Conservation (phyloP, 164 flowering plant genomes). For the Sextonia rubra region DNA sequence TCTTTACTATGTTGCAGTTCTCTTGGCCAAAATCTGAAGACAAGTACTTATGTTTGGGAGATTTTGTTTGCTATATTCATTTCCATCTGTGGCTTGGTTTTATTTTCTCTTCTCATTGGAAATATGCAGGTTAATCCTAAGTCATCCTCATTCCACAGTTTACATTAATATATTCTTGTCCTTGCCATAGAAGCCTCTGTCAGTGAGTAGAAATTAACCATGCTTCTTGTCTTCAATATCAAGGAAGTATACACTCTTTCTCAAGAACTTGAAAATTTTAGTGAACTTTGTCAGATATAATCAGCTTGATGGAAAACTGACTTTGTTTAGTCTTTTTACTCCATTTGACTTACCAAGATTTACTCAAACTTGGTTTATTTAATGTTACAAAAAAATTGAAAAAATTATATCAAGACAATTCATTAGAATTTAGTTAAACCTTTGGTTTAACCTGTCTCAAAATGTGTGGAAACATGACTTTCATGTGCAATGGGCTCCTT, state of each 20-base stretch:
- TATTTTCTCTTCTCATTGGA: slow-evolving; percentile 91
- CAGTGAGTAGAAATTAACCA: neutral
- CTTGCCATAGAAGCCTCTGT: neutral
- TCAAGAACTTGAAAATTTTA: neutral
- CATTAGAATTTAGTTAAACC: too few relatives aligned
- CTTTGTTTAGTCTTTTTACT: too few relatives aligned
- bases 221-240: neutral
- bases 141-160: neutral
- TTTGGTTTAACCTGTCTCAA: too few relatives aligned
- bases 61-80: slow-evolving; percentile 76
- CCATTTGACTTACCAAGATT: too few relatives aligned
- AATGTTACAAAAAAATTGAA: too few relatives aligned
- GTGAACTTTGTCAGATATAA: neutral
- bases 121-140: slow-evolving; percentile 86
- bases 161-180: neutral
- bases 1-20: slow-evolving; percentile 9
- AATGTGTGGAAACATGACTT: too few relatives aligned
- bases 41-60: slow-evolving; percentile 47
- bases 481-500: too few relatives aligned
- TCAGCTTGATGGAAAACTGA: neutral
- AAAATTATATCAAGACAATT: too few relatives aligned
- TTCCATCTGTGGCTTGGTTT: slow-evolving; percentile 75
- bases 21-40: slow-evolving; percentile 17
- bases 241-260: neutral
- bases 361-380: too few relatives aligned